A percentile compares a stretch with the other conserved stretches of the same genome.
Conservation (phyloP, 345 rosid species). For the Citrus mangshanensis region DNA sequence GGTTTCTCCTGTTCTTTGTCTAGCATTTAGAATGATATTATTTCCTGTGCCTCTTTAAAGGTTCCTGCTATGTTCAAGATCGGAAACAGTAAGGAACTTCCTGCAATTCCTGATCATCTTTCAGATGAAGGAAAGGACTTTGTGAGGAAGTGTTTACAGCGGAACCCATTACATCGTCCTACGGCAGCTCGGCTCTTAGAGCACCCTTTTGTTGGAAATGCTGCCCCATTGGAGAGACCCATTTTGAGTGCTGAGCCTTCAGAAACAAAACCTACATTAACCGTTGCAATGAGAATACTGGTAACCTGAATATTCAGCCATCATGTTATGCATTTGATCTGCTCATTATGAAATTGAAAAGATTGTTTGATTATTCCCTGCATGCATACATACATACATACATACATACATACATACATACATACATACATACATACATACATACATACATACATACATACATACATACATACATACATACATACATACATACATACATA, state of each 20-base stretch:
- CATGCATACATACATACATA: no score
- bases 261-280: conserved; percentile 38
- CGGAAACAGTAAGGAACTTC: conserved; percentile 88
- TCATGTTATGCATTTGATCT: background rate
- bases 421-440: no score
- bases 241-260: conserved; percentile 31
- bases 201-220: conserved; percentile 61
- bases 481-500: no score
- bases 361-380: background rate
- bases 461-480: no score
- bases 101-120: conserved; percentile 68
- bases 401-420: no score
- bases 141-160: conserved; percentile 63
- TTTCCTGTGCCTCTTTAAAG: conserved; percentile 22
- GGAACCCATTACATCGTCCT: conserved; percentile 64
- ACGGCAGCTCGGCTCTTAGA: conserved; percentile 62
- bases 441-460: no score
- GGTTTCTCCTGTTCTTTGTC: background rate
- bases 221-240: conserved; percentile 57
- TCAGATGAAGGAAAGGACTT: conserved; percentile 80
- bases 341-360: background rate
- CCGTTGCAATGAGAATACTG: conserved; percentile 53
- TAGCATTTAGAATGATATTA: background rate
- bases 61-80: conserved; percentile 88
- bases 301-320: conserved; percentile 22